These are phyloP conservation scores for Phaeophleospora eucalypticola DNA, from an alignment of 2,329 filamentous ascomycete species.

Conservation along the genomic window DNA sequence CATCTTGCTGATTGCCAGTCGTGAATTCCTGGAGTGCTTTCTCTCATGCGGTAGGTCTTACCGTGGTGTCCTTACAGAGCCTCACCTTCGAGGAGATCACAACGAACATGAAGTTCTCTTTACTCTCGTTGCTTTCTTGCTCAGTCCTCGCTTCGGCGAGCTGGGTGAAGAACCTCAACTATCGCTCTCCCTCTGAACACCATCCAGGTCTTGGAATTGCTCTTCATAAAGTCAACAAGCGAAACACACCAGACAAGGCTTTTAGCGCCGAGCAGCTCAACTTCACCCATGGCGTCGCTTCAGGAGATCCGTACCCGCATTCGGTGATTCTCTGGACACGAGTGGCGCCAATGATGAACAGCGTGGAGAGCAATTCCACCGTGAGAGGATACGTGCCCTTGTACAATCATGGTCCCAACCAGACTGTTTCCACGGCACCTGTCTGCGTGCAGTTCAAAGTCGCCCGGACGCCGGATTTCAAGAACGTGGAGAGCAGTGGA, in stretches of 20 bases:
- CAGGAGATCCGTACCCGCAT: slow-evolving; percentile 44
- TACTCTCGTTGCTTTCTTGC: slow-evolving; percentile 11
- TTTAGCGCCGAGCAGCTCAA: slow-evolving; percentile 48
- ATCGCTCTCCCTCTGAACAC: slow-evolving; percentile 61
- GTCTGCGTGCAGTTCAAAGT: slow-evolving; percentile 66
- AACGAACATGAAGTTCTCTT: slow-evolving; percentile 14
- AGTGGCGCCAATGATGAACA: slow-evolving; percentile 36
- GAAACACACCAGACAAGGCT: slow-evolving; percentile 44
- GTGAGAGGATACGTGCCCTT: slow-evolving; percentile 55
- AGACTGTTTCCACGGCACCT: slow-evolving; percentile 53
- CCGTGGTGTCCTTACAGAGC: too few relatives aligned
- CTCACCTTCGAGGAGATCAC: too few relatives aligned
- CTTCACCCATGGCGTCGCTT: slow-evolving; percentile 56
- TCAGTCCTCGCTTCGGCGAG: slow-evolving; percentile 18
- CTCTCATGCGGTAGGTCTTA: background rate
- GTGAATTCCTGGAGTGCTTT: background rate
- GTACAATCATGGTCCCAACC: slow-evolving; percentile 53
- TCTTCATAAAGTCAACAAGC: slow-evolving; percentile 58
- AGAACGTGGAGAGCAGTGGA: slow-evolving; percentile 52
- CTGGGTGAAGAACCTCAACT: slow-evolving; percentile 57
- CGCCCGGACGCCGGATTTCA: slow-evolving; percentile 46
- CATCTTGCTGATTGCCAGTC: background rate
- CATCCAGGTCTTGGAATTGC: slow-evolving; percentile 62
- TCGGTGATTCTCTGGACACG: slow-evolving; percentile 43
- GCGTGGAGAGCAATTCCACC: slow-evolving; percentile 43